Evolutionary conservation across 2,329 filamentous ascomycete genomes (phyloP).

Genomic region (Mariannaea elegans): DNA sequence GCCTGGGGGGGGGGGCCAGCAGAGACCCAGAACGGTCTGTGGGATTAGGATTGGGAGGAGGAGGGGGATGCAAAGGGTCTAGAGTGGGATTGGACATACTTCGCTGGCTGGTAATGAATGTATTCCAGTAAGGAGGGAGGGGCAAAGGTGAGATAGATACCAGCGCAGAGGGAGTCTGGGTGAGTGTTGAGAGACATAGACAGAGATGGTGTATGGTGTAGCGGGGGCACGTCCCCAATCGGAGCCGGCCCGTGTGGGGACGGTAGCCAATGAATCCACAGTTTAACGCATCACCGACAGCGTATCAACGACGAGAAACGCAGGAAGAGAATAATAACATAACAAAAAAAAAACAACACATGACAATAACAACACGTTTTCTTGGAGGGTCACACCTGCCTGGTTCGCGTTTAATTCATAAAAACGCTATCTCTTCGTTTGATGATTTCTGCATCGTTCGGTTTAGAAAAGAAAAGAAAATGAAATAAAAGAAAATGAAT

Average conservation of each 20-base stretch:
- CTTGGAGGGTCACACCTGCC: slow-evolving; percentile 1
- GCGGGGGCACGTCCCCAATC: slow-evolving; percentile 5
- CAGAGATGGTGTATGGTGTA: neutral
- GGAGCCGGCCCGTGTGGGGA: neutral
- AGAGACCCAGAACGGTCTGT: too few species aligned
- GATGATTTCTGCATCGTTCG: too few species aligned
- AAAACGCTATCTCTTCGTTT: neutral
- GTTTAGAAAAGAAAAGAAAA: too few species aligned
- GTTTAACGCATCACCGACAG: slow-evolving; percentile 7
- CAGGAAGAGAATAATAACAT: slow-evolving; percentile 2
- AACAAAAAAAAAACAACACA: slow-evolving; percentile 16
- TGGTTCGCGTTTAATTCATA: slow-evolving; percentile 1
- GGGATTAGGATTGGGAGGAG: too few species aligned
- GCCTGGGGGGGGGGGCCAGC: too few species aligned
- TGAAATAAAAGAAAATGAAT: too few species aligned
- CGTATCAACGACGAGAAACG: slow-evolving; percentile 10
- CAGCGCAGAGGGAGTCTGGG: too few species aligned
- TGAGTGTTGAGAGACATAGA: neutral
- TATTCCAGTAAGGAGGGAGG: too few species aligned
- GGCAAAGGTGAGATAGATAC: too few species aligned
- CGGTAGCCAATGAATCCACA: neutral
- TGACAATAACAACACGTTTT: slow-evolving; percentile 23
- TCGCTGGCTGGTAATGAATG: too few species aligned
- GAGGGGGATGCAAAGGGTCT: too few species aligned
- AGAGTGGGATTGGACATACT: too few species aligned